Evolutionary conservation across 345 rosid genomes (phyloP).

Genomic region (Acer negundo): DNA sequence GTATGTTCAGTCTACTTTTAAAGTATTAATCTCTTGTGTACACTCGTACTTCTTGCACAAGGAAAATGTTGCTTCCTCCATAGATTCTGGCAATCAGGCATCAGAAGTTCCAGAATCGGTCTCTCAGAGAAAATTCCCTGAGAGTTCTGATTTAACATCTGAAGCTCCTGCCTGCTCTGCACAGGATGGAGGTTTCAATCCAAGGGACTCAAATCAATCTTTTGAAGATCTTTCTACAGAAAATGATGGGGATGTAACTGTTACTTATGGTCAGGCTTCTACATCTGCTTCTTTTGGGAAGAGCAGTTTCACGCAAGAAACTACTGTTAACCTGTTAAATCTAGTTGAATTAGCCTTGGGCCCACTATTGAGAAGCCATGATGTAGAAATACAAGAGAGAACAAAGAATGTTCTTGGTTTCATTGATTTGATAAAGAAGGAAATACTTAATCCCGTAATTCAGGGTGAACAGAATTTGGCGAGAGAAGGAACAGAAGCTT

Average conservation of each 20-base stretch:
- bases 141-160: slow-evolving; percentile 23
- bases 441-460: slow-evolving; percentile 25
- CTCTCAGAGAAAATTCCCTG: slow-evolving; percentile 17
- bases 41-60: slow-evolving; percentile 40
- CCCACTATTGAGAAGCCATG: slow-evolving; percentile 54
- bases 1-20: slow-evolving; percentile 75
- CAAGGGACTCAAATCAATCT: slow-evolving; percentile 31
- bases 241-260: slow-evolving; percentile 25
- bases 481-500: slow-evolving; percentile 36
- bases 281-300: slow-evolving; percentile 29
- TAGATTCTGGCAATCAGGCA: slow-evolving; percentile 19
- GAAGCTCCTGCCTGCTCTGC: slow-evolving; percentile 18
- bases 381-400: slow-evolving; percentile 89
- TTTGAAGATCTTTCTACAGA: slow-evolving; percentile 35
- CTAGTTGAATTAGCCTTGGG: slow-evolving; percentile 54
- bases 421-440: slow-evolving; percentile 54
- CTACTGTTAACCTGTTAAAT: slow-evolving; percentile 52
- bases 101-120: slow-evolving; percentile 30
- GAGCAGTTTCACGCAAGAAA: slow-evolving; percentile 42
- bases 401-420: slow-evolving; percentile 69
- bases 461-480: slow-evolving; percentile 28
- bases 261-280: slow-evolving; percentile 26
- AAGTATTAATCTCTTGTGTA: slow-evolving; percentile 59
- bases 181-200: slow-evolving; percentile 34
- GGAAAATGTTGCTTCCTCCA: slow-evolving; percentile 26